Evolutionary conservation across 345 rosid genomes (phyloP).

Genomic region (Salix brachista): DNA sequence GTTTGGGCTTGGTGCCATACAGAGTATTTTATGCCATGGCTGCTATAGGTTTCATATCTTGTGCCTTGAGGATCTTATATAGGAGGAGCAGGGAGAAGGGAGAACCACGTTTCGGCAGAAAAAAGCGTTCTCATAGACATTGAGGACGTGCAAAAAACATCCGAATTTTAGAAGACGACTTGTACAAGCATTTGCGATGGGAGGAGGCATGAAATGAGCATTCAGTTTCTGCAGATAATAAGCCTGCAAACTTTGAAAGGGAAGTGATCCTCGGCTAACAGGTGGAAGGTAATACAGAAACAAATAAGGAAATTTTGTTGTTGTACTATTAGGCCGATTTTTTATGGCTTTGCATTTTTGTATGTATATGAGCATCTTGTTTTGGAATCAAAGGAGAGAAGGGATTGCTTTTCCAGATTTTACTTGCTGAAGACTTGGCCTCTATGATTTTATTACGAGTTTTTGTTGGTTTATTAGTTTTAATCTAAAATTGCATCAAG

Average conservation of each 20-base stretch:
- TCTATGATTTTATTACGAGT: too few relatives aligned
- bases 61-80: constrained; percentile 44
- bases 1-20: constrained; percentile 74
- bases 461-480: too few relatives aligned
- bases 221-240: background rate
- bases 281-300: background rate
- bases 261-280: background rate
- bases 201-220: background rate
- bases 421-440: too few relatives aligned
- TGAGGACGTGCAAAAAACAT: constrained; percentile 17
- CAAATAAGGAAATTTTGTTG: constrained; percentile 2
- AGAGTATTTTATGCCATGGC: constrained; percentile 75
- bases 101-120: constrained; percentile 49
- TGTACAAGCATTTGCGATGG: background rate
- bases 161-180: background rate
- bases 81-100: constrained; percentile 46
- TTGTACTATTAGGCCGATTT: constrained; percentile 8
- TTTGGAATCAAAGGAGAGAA: background rate
- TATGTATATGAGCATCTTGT: constrained; percentile 8
- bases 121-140: constrained; percentile 78
- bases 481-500: too few relatives aligned
- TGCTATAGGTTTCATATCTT: constrained; percentile 54
- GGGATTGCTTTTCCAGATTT: background rate
- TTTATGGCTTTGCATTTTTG: constrained; percentile 6
- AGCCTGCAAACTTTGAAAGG: background rate